Evolutionary conservation across 2,329 filamentous ascomycete genomes (phyloP).

Genomic region (Fusarium sp.): DNA sequence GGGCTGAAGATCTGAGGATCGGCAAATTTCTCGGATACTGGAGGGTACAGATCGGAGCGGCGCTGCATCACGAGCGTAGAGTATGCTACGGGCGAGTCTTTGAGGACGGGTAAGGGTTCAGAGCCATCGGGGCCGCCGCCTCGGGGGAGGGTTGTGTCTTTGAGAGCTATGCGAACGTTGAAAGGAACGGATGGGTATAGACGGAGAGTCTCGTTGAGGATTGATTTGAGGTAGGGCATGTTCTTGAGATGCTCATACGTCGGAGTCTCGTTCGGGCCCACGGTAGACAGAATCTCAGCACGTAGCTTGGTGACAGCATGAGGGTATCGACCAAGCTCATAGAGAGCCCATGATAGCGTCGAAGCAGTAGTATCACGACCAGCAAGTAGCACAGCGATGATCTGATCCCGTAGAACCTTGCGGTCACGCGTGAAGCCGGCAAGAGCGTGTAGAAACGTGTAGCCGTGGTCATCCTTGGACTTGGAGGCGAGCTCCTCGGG

Average conservation of each 20-base stretch:
- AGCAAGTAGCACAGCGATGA: constrained; percentile 84
- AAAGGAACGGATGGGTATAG: constrained; percentile 83
- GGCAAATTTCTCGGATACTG: constrained; percentile 56
- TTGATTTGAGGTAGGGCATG: constrained; percentile 83
- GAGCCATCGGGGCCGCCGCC: constrained; percentile 74
- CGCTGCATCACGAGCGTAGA: constrained; percentile 79
- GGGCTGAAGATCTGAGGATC: constrained; percentile 67
- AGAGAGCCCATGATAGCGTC: constrained; percentile 83
- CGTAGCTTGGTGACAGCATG: constrained; percentile 75
- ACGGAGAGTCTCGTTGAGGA: constrained; percentile 81
- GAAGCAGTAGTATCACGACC: constrained; percentile 88
- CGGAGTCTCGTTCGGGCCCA: constrained; percentile 71
- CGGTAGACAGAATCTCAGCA: constrained; percentile 73
- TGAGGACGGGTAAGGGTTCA: constrained; percentile 71
- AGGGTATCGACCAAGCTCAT: constrained; percentile 81
- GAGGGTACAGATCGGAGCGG: constrained; percentile 69
- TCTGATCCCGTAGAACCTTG: constrained; percentile 82
- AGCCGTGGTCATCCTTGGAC: constrained; percentile 75
- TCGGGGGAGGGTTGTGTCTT: constrained; percentile 78
- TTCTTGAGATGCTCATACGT: constrained; percentile 85
- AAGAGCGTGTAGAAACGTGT: constrained; percentile 89
- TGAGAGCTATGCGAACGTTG: constrained; percentile 78
- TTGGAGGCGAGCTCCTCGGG: constrained; percentile 78
- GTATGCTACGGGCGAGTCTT: constrained; percentile 74
- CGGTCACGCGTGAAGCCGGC: constrained; percentile 80